Evolutionary conservation across 129 eudicot genomes (phyloP).

Genomic region (Logfia minima): DNA sequence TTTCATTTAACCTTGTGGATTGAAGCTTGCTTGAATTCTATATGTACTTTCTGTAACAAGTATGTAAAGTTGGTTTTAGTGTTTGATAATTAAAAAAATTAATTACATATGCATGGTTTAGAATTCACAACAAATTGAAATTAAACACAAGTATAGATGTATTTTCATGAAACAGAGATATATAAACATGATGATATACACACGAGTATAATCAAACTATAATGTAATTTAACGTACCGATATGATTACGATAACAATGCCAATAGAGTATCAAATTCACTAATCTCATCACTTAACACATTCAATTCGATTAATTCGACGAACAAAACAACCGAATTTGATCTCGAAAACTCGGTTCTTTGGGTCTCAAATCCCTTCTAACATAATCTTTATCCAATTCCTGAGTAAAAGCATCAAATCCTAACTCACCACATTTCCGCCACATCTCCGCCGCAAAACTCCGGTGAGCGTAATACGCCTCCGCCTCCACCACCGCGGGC

Average conservation of each 20-base stretch:
- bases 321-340: constrained; percentile 34
- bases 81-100: no score
- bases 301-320: background rate
- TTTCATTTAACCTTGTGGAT: no score
- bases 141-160: no score
- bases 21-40: no score
- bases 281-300: background rate
- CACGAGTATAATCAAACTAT: no score
- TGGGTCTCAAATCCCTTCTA: constrained; percentile 42
- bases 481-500: constrained; percentile 32
- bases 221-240: background rate
- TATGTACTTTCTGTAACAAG: no score
- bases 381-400: constrained; percentile 48
- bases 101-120: no score
- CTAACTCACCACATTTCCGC: constrained; percentile 55
- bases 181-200: no score
- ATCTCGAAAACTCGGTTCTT: constrained; percentile 26
- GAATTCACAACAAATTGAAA: no score
- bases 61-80: no score
- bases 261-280: background rate
- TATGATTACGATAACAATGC: background rate
- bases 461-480: constrained; percentile 70
- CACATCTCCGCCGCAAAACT: constrained; percentile 68
- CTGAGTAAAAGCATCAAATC: constrained; percentile 39
- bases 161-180: no score